Percentiles rank a stretch among this genome's conserved stretches.
phyloP scores from a whole-genome alignment of 805 yeast genomes.

The Metschnikowia borealis region DNA sequence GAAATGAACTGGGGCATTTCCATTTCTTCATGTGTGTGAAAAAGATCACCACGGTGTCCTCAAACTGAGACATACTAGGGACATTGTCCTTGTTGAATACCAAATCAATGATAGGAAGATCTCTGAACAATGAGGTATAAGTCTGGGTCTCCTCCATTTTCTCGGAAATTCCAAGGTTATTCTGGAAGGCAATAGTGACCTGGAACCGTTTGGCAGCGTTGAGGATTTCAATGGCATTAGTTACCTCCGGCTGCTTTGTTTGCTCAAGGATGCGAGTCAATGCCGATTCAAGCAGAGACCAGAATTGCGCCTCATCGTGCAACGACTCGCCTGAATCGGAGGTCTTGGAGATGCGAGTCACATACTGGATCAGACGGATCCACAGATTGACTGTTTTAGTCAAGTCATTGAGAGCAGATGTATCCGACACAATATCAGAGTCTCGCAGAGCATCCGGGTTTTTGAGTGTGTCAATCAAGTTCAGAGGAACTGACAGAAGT shows the following conservation, averaged over 20 bases:
- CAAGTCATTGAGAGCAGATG: slow-evolving; percentile 59
- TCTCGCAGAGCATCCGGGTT: slow-evolving; percentile 32
- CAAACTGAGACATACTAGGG: slow-evolving; percentile 39
- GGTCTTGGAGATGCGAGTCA: slow-evolving; percentile 51
- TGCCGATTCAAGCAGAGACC: slow-evolving; percentile 69
- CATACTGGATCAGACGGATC: slow-evolving; percentile 58
- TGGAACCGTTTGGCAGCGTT: slow-evolving; percentile 74
- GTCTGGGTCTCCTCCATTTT: slow-evolving; percentile 47
- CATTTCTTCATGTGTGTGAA: slow-evolving; percentile 65
- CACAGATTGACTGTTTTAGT: slow-evolving; percentile 70
- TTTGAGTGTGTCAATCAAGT: slow-evolving; percentile 23
- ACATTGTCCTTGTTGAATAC: slow-evolving; percentile 15
- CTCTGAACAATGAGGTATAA: slow-evolving; percentile 63
- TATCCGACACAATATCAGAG: slow-evolving; percentile 30
- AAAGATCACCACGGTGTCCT: slow-evolving; percentile 41
- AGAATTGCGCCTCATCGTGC: slow-evolving; percentile 67
- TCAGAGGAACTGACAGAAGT: slow-evolving; percentile 47
- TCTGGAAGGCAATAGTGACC: slow-evolving; percentile 64
- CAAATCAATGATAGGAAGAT: slow-evolving; percentile 64
- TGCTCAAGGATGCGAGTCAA: slow-evolving; percentile 56
- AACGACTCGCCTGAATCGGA: slow-evolving; percentile 51
- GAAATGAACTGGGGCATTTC: slow-evolving; percentile 51
- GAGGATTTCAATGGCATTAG: slow-evolving; percentile 55
- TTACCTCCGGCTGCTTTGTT: slow-evolving; percentile 49
- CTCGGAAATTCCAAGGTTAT: slow-evolving; percentile 65